phyloP scores from a whole-genome alignment of 768 basidiomycete species.

The Boletus rex-veris region DNA sequence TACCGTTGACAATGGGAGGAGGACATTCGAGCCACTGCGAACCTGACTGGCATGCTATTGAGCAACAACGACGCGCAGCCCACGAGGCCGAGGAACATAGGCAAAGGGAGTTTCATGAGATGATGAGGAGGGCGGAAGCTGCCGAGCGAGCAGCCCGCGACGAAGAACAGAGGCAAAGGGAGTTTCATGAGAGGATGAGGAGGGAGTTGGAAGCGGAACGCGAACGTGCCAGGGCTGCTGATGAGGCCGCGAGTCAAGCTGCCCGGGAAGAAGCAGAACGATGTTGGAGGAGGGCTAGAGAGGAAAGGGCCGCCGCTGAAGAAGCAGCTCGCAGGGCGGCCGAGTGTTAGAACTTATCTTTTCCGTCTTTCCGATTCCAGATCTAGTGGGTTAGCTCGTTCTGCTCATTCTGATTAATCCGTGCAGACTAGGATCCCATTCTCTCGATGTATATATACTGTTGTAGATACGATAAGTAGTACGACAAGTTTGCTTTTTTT shows the following conservation, averaged over 20 bases:
- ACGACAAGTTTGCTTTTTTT: no score
- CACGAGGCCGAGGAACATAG: conserved; percentile 21
- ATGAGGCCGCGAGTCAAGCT: conserved; percentile 22
- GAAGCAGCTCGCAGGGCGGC: no score
- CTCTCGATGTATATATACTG: no score
- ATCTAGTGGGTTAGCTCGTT: no score
- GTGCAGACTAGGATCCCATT: no score
- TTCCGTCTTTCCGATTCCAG: no score
- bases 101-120: not conserved
- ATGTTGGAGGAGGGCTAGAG: conserved; percentile 16
- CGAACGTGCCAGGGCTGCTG: conserved; percentile 11
- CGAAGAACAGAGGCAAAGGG: no score
- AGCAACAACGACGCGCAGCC: conserved; percentile 12
- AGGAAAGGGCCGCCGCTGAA: conserved; percentile 12
- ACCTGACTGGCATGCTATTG: conserved; percentile 24
- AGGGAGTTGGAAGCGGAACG: conserved; percentile 24
- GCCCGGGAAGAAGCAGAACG: conserved; percentile 25
- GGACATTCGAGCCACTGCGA: conserved; percentile 22
- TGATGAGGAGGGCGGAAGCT: no score
- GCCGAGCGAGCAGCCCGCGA: no score
- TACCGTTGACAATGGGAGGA: conserved; percentile 20
- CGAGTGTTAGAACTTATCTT: no score
- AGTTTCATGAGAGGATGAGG: conserved; percentile 1
- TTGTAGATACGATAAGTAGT: no score
- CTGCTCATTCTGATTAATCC: no score